These are phyloP conservation scores for Apophysomyces variabilis DNA, from an alignment of 371 early-diverging fungal species.

Conservation along the genomic window DNA sequence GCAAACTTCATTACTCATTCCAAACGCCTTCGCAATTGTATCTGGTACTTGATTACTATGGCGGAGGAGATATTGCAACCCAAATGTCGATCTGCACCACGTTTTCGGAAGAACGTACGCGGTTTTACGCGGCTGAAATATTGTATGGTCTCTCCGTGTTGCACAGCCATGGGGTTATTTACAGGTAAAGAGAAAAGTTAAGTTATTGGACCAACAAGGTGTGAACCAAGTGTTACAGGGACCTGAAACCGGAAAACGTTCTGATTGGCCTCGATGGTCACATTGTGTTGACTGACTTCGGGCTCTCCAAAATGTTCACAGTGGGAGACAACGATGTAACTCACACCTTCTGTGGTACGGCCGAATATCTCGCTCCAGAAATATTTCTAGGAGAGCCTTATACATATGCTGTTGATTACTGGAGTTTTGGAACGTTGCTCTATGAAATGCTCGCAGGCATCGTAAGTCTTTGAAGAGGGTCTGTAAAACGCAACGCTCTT, in stretches of 20 bases:
- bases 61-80: slow-evolving; percentile 86
- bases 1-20: slow-evolving; percentile 74
- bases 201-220: neutral
- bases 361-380: slow-evolving; percentile 93
- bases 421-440: slow-evolving; percentile 94
- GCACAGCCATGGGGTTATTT: slow-evolving; percentile 87
- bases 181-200: slow-evolving; percentile 51
- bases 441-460: slow-evolving; percentile 83
- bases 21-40: slow-evolving; percentile 72
- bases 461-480: slow-evolving; percentile 39
- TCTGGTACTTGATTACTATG: slow-evolving; percentile 83
- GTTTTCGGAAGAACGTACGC: slow-evolving; percentile 75
- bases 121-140: slow-evolving; percentile 90
- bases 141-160: slow-evolving; percentile 83
- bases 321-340: slow-evolving; percentile 55
- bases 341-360: slow-evolving; percentile 94
- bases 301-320: slow-evolving; percentile 74
- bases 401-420: slow-evolving; percentile 93
- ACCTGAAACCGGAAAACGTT: slow-evolving; percentile 87
- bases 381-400: slow-evolving; percentile 83
- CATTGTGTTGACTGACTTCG: slow-evolving; percentile 87
- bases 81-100: slow-evolving; percentile 68
- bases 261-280: slow-evolving; percentile 82
- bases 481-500: neutral
- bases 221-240: slow-evolving; percentile 38